Evolutionary conservation across 1,139 yeast species (phyloP).

Genomic region (Geotrichum australiense): DNA sequence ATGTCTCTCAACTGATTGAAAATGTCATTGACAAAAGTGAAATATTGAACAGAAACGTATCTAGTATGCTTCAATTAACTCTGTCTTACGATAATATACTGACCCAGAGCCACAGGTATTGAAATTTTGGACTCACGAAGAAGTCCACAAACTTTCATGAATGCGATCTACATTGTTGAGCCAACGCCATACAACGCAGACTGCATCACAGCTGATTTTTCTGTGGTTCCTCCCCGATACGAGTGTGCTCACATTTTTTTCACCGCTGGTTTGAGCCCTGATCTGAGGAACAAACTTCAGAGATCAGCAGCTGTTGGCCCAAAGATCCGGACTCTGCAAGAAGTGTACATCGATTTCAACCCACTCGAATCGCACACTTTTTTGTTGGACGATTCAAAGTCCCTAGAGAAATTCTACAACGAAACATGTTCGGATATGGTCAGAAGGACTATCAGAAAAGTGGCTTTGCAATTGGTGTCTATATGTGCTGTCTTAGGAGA

Average conservation of each 20-base stretch:
- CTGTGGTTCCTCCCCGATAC: slow-evolving; percentile 47
- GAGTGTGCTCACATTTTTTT: slow-evolving; percentile 51
- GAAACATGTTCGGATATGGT: slow-evolving; percentile 57
- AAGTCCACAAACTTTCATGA: slow-evolving; percentile 45
- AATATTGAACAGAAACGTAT: slow-evolving; percentile 35
- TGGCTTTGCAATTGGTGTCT: slow-evolving; percentile 59
- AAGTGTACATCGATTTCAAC: slow-evolving; percentile 36
- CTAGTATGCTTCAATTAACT: slow-evolving; percentile 24
- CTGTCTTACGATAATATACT: not conserved
- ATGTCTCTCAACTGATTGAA: slow-evolving; percentile 34
- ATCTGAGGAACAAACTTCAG: slow-evolving; percentile 22
- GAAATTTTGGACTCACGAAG: slow-evolving; percentile 49
- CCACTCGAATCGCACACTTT: slow-evolving; percentile 47
- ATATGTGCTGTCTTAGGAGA: slow-evolving; percentile 78
- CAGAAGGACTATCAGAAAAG: slow-evolving; percentile 47
- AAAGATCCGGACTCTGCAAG: slow-evolving; percentile 23
- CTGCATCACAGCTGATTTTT: slow-evolving; percentile 55
- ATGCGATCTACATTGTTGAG: slow-evolving; percentile 53
- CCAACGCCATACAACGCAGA: slow-evolving; percentile 49
- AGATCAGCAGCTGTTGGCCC: slow-evolving; percentile 25
- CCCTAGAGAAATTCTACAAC: slow-evolving; percentile 72
- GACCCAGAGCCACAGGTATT: slow-evolving; percentile 34
- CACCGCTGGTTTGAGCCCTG: slow-evolving; percentile 42
- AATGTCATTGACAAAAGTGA: slow-evolving; percentile 36
- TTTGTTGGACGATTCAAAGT: slow-evolving; percentile 38